Base-by-base conservation (phyloP, 768 basidiomycete species). In the Macrocybe gigantea region DNA sequence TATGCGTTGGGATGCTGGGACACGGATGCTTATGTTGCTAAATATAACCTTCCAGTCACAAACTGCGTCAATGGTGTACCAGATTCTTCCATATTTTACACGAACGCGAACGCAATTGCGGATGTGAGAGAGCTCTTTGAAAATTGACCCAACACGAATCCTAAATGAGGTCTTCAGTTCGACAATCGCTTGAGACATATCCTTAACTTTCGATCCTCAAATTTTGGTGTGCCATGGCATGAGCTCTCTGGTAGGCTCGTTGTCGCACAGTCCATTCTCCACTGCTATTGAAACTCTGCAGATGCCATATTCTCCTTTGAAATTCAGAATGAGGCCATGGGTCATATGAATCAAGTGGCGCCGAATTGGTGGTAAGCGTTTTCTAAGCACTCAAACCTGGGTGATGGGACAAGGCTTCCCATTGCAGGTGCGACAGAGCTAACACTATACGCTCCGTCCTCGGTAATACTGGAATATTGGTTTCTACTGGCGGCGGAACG, bases 1-100 rank as follows among this genome's bases (percentile, higher is more conserved):
- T 60, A 61, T 43, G 60, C 60, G 6, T 53, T 61, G 11, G 60
- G 60, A 48, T 61, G 60, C 33, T 61, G 58, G 60, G 56, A 57
- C 14, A 59, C 56, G 5, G 60, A 61, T 48, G 60, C 56, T 36
- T 61, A 61, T 45, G 58, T 61, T 3, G 52, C 46, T 7, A 61
- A 61, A 31, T 61, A 61, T 37, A 29, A 33, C 3, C 49, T 61
- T 14, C 60, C 60, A 1, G 50, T 53, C 10, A 61, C 58, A 0
- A 52, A 49, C 32, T 59, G 60, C 38, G 49, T 56, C 7, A 55
- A 56, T 37, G 60, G 60, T 35, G 60, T 61, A n/a, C 60, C 60
- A 5, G 56, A 61, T 47, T 61, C 60, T 13, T 52, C 54, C 2
- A 56, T 10, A 3, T 61, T 59, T 47, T 59, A 61, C 34, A 61